Conservation (phyloP, 2,329 filamentous ascomycete species). For the Aspergillus quadricinctus region DNA sequence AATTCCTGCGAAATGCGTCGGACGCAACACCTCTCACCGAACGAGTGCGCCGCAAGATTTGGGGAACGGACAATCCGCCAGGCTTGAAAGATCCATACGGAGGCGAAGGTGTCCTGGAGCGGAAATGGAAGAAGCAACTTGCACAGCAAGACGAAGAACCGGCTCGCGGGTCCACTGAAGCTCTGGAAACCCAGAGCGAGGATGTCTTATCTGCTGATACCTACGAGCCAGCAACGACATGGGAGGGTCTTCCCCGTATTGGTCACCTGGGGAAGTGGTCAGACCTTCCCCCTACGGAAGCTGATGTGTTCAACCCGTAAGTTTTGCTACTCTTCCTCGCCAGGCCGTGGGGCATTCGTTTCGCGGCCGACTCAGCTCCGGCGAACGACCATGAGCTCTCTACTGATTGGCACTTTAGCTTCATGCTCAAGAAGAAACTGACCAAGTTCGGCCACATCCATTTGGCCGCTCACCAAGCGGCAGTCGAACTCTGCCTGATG, state of each 20-base stretch:
- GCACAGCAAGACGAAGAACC: constrained; percentile 13
- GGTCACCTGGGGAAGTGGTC: constrained; percentile 46
- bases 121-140: constrained; percentile 17
- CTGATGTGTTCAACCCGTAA: constrained; percentile 42
- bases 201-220: constrained; percentile 14
- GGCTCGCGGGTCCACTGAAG: constrained; percentile 9
- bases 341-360: neutral
- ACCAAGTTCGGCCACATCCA: constrained; percentile 33
- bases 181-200: constrained; percentile 8
- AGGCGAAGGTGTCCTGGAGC: constrained; percentile 32
- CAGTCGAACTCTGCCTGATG: constrained; percentile 54
- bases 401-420: constrained; percentile 14
- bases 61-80: constrained; percentile 49
- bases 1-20: constrained; percentile 35
- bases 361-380: neutral
- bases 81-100: constrained; percentile 48
- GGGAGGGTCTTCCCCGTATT: constrained; percentile 52
- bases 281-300: constrained; percentile 30
- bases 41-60: constrained; percentile 45
- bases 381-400: neutral
- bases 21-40: constrained; percentile 39
- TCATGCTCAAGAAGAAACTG: constrained; percentile 35
- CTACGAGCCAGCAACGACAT: constrained; percentile 47
- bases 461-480: constrained; percentile 50
- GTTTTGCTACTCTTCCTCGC: constrained; percentile 17